Conservation (phyloP, 768 basidiomycete species). For the Cystofilobasidium macerans region DNA sequence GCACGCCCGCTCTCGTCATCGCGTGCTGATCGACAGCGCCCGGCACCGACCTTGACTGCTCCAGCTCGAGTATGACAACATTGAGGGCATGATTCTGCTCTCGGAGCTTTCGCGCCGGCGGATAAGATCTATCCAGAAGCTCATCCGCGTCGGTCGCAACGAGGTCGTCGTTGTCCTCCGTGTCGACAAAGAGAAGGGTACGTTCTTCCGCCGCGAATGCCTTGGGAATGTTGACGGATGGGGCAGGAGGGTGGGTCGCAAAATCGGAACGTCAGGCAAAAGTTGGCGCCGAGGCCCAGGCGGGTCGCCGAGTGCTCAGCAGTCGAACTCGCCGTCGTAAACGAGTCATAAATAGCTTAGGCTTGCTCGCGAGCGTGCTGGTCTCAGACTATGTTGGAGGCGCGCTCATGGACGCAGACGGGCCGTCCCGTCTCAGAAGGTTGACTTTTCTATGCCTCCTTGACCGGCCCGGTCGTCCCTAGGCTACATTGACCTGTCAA, state of each 20-base stretch:
- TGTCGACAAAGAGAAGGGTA: conserved; percentile 98
- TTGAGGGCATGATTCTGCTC: conserved; percentile 98
- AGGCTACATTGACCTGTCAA: conserved; percentile 99
- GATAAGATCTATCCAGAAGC: conserved; percentile 92
- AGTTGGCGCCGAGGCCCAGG: no score
- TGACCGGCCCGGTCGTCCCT: conserved; percentile 8
- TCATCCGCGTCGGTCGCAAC: conserved; percentile 93
- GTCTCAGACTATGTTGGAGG: no score
- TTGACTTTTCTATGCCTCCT: no score
- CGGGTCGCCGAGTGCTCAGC: no score
- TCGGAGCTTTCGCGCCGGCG: conserved; percentile 93
- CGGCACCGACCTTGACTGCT: not conserved
- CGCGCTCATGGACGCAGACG: no score
- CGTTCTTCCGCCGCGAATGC: conserved; percentile 26
- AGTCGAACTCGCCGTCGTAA: no score
- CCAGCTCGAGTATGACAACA: conserved; percentile 96
- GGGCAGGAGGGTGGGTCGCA: not conserved
- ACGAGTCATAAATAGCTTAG: no score
- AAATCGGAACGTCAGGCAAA: no score
- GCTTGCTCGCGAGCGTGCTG: no score
- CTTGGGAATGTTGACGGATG: no score
- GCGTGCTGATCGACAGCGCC: not conserved
- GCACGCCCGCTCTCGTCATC: not conserved
- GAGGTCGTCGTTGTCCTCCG: conserved; percentile 96
- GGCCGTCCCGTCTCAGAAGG: no score